phyloP scores from a whole-genome alignment of 768 basidiomycete species.

The Cantharellus cinnabarinus region DNA sequence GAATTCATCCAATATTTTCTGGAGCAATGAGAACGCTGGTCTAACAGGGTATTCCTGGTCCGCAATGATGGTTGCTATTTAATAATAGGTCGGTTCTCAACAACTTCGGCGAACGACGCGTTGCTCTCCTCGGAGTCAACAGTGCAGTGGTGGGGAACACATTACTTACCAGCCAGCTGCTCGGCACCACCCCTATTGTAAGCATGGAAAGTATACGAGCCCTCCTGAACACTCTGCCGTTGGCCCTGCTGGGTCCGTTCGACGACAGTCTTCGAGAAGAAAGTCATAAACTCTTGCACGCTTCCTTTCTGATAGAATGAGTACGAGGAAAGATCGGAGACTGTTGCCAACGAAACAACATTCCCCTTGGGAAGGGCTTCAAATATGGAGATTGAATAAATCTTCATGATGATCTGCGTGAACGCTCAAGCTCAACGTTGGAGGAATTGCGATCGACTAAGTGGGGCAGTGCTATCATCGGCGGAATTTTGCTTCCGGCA shows the following conservation, averaged over 20 bases:
- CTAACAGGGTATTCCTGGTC: slow-evolving; percentile 94
- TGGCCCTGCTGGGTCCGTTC: slow-evolving; percentile 75
- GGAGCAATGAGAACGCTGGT: slow-evolving; percentile 85
- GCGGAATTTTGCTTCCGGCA: too few species aligned
- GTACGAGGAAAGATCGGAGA: slow-evolving; percentile 73
- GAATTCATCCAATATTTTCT: slow-evolving; percentile 88
- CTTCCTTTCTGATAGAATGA: slow-evolving; percentile 84
- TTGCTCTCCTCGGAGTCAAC: not conserved
- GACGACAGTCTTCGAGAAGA: slow-evolving; percentile 82
- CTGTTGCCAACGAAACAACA: slow-evolving; percentile 40
- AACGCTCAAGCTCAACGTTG: too few species aligned
- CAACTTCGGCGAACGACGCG: not conserved
- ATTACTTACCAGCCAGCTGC: slow-evolving; percentile 51
- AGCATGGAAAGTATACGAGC: slow-evolving; percentile 79
- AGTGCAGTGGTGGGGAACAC: not conserved
- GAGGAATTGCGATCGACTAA: too few species aligned
- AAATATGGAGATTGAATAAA: slow-evolving; percentile 60
- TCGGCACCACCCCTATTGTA: slow-evolving; percentile 81
- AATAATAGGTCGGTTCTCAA: not conserved
- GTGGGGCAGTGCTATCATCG: too few species aligned
- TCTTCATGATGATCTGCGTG: slow-evolving; percentile 39
- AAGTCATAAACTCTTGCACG: slow-evolving; percentile 79
- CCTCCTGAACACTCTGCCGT: slow-evolving; percentile 87
- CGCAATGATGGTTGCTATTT: slow-evolving; percentile 69
- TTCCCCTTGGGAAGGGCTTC: slow-evolving; percentile 44